phyloP scores from a whole-genome alignment of 164 flowering plant genomes.

The Buxus sempervirens region DNA sequence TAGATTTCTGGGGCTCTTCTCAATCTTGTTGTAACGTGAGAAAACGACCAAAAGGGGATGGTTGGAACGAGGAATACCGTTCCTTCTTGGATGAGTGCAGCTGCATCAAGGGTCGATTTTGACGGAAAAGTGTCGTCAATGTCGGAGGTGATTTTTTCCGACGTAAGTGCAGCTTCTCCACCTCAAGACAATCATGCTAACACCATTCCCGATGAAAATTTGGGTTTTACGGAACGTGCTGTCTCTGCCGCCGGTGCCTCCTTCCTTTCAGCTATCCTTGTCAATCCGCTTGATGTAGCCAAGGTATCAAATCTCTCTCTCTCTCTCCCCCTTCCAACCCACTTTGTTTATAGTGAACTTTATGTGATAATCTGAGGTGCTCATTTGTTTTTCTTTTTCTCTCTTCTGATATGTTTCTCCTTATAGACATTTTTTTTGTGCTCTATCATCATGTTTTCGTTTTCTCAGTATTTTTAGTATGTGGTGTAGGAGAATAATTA shows the following conservation, averaged over 20 bases:
- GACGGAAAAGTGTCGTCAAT: conserved; percentile 19
- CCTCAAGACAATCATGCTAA: conserved; percentile 1
- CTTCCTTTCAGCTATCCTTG: conserved; percentile 79
- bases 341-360: not conserved
- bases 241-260: conserved; percentile 95
- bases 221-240: conserved; percentile 67
- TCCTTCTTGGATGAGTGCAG: not conserved
- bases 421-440: not conserved
- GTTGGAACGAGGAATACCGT: not conserved
- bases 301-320: conserved; percentile 45
- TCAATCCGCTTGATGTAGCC: conserved; percentile 94
- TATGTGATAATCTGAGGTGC: not conserved
- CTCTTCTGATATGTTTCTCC: not conserved
- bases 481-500: no score
- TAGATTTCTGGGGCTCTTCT: not conserved
- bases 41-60: not conserved
- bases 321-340: not conserved
- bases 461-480: not conserved
- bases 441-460: not conserved
- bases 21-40: not conserved
- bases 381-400: not conserved
- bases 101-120: conserved; percentile 21
- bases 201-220: conserved; percentile 31
- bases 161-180: conserved; percentile 29
- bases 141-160: not conserved